A percentile compares a stretch with the other conserved stretches of the same genome.
Evolutionary conservation across 1,284 basidiomycete species (phyloP).

Genomic region (Ceratobasidium sp.): DNA sequence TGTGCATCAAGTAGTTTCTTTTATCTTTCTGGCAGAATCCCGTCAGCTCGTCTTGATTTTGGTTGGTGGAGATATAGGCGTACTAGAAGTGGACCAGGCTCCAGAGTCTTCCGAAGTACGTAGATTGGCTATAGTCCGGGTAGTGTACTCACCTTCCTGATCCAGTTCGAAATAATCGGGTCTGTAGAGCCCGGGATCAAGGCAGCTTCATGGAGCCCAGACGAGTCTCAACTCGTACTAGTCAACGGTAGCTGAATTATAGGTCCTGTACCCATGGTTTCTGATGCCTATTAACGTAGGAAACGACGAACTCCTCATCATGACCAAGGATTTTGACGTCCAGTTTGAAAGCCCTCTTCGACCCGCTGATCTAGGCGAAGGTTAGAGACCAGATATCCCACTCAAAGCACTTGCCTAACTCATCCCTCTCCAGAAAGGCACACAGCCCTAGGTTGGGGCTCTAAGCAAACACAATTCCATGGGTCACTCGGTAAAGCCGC

Average conservation of each 20-base stretch:
- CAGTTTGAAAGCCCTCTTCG: constrained; percentile 79
- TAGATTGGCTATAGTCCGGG: constrained; percentile 48
- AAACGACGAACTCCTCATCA: constrained; percentile 81
- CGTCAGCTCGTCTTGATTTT: constrained; percentile 68
- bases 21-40: constrained; percentile 71
- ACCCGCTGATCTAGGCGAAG: constrained; percentile 84
- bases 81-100: constrained; percentile 65
- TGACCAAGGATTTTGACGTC: constrained; percentile 90
- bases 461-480: constrained; percentile 96
- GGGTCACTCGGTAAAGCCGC: constrained; percentile 92
- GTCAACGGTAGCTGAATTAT: constrained; percentile 66
- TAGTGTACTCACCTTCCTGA: constrained; percentile 39
- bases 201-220: constrained; percentile 88
- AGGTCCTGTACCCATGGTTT: not conserved
- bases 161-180: constrained; percentile 76
- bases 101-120: constrained; percentile 46
- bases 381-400: constrained; percentile 50
- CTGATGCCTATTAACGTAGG: constrained; percentile 52
- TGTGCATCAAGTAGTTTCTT: constrained; percentile 59
- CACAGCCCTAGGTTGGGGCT: constrained; percentile 98
- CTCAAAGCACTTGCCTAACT: not conserved
- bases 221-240: constrained; percentile 83
- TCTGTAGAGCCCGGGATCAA: constrained; percentile 85
- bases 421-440: constrained; percentile 68
- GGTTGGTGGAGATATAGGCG: constrained; percentile 79